phyloP scores from a whole-genome alignment of 1,284 basidiomycete genomes.

The Sparassis latifolia region DNA sequence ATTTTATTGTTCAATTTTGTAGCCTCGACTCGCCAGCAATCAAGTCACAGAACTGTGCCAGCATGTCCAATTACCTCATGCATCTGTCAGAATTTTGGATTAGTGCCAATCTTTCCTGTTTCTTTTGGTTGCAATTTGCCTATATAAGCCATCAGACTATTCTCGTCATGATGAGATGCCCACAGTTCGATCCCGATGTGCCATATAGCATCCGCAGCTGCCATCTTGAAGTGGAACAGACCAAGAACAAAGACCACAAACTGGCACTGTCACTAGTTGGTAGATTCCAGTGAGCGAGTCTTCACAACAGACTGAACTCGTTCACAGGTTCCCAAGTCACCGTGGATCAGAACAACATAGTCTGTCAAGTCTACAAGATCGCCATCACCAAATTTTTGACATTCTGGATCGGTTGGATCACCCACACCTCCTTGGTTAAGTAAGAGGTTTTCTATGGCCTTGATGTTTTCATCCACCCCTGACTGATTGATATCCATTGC shows the following conservation, averaged over 20 bases:
- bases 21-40: conserved; percentile 10
- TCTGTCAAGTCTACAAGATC: conserved; percentile 8
- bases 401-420: conserved; percentile 3
- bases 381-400: not conserved
- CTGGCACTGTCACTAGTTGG: conserved; percentile 16
- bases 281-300: conserved; percentile 10
- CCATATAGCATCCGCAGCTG: conserved; percentile 28
- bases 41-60: conserved; percentile 15
- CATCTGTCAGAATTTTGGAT: conserved; percentile 28
- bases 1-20: not conserved
- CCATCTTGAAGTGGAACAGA: conserved; percentile 33
- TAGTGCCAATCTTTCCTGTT: conserved; percentile 20
- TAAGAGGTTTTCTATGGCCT: conserved; percentile 14
- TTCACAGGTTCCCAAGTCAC: conserved; percentile 21
- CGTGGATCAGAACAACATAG: conserved; percentile 18
- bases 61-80: conserved; percentile 29
- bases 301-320: conserved; percentile 5
- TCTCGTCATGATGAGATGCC: conserved; percentile 9
- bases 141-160: conserved; percentile 13
- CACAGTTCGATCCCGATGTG: conserved; percentile 18
- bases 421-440: conserved; percentile 22
- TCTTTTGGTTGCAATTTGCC: conserved; percentile 21
- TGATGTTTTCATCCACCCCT: conserved; percentile 15
- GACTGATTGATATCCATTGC: conserved; percentile 21
- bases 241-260: conserved; percentile 25